phyloP scores from a whole-genome alignment of 139 green algal species.

The Chlamydomonas incerta region DNA sequence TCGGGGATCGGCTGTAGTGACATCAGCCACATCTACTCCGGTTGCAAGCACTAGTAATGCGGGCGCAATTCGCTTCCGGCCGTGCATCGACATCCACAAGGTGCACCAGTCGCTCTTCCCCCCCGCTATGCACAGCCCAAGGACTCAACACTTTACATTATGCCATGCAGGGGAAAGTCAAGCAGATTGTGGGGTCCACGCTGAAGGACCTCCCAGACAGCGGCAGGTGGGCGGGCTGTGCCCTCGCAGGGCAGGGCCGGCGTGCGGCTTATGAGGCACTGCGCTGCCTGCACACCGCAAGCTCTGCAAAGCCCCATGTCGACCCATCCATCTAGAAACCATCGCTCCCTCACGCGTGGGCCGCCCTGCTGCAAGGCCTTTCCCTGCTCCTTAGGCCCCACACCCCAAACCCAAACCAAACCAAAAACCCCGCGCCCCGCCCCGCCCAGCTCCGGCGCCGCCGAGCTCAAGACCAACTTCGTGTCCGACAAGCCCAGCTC shows the following conservation, averaged over 20 bases:
- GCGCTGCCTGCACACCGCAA: too few relatives aligned
- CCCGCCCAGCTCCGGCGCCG: neutral
- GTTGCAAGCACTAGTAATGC: constrained; percentile 12
- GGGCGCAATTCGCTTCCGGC: constrained; percentile 80
- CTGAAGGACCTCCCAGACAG: constrained; percentile 82
- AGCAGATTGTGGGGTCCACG: constrained; percentile 98
- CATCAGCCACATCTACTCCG: neutral
- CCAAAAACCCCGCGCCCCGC: neutral
- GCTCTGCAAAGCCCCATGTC: too few relatives aligned
- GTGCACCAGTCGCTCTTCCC: constrained; percentile 47
- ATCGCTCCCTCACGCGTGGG: too few relatives aligned
- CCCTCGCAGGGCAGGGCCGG: neutral
- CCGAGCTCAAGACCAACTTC: constrained; percentile 93
- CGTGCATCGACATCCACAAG: constrained; percentile 99
- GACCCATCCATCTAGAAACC: too few relatives aligned
- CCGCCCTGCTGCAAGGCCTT: too few relatives aligned
- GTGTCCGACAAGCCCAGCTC: constrained; percentile 84
- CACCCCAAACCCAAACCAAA: too few relatives aligned
- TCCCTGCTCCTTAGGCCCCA: too few relatives aligned
- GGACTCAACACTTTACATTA: neutral
- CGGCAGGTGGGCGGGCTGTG: neutral
- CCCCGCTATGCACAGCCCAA: neutral
- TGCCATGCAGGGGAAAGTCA: constrained; percentile 91
- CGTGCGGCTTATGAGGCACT: too few relatives aligned
- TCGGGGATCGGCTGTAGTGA: too few relatives aligned